Conservation (phyloP, 164 flowering plant genomes). For the Vitis rotundifolia region DNA sequence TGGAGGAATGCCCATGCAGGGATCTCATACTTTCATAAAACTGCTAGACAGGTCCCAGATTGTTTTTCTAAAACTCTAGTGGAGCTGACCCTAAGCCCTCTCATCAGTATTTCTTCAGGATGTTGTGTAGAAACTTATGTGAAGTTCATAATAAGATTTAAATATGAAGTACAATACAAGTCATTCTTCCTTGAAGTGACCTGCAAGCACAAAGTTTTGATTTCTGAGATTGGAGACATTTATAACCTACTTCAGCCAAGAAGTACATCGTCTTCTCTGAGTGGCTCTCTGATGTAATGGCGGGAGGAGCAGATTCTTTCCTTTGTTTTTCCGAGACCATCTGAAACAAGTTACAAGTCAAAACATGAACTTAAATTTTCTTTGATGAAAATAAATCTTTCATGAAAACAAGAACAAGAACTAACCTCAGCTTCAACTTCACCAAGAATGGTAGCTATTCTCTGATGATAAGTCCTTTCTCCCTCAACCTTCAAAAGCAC, state of each 20-base stretch:
- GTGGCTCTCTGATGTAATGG: constrained; percentile 32
- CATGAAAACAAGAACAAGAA: not conserved
- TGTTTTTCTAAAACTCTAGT: not conserved
- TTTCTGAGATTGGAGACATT: not conserved
- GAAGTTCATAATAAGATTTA: not conserved
- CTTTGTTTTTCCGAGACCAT: constrained; percentile 89
- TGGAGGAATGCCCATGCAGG: too few relatives aligned
- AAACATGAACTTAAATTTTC: constrained; percentile 2
- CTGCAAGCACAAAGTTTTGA: not conserved
- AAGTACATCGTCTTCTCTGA: constrained; percentile 69
- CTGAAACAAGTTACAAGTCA: constrained; percentile 38
- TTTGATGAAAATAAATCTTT: not conserved
- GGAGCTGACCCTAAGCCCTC: not conserved
- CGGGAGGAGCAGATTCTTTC: constrained; percentile 94
- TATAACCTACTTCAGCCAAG: constrained; percentile 75
- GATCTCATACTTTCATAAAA: not conserved
- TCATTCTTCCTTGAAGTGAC: not conserved
- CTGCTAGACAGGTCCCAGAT: not conserved
- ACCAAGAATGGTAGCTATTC: constrained; percentile 77
- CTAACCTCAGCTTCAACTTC: constrained; percentile 90
- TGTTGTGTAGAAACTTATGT: not conserved
- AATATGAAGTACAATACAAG: not conserved
- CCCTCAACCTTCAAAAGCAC: constrained; percentile 75
- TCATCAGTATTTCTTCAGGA: not conserved
- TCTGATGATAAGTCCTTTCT: constrained; percentile 70